Evolutionary conservation across 202 grass and related monocot species (phyloP).

Genomic region (Carex sylvatica): DNA sequence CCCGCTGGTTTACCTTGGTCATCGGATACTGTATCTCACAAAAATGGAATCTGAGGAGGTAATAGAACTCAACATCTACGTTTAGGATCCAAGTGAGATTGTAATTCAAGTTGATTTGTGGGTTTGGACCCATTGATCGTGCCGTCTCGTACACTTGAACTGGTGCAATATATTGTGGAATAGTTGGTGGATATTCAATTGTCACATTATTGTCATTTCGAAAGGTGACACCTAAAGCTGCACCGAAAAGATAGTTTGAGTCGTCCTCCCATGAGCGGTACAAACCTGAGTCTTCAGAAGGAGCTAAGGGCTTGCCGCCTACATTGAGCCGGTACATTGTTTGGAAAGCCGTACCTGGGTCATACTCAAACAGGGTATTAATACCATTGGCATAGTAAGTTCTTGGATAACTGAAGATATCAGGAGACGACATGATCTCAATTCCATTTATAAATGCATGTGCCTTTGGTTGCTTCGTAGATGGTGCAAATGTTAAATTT

Average conservation of each 20-base stretch:
- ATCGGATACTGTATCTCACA: slow-evolving; percentile 71
- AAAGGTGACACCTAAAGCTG: slow-evolving; percentile 42
- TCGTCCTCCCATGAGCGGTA: slow-evolving; percentile 51
- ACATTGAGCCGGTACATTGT: slow-evolving; percentile 81
- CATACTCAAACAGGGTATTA: background rate
- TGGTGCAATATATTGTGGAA: slow-evolving; percentile 43
- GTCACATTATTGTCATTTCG: slow-evolving; percentile 45
- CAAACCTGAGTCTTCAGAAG: slow-evolving; percentile 36
- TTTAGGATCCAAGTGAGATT: slow-evolving; percentile 75
- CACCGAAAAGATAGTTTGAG: slow-evolving; percentile 32
- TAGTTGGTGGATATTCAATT: slow-evolving; percentile 32
- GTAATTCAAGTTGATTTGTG: slow-evolving; percentile 58
- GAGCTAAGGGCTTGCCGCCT: slow-evolving; percentile 29
- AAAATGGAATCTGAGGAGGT: slow-evolving; percentile 65
- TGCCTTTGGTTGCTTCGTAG: slow-evolving; percentile 20
- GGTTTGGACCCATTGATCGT: slow-evolving; percentile 51
- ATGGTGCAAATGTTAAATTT: slow-evolving; percentile 58
- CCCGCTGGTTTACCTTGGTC: slow-evolving; percentile 39
- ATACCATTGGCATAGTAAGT: slow-evolving; percentile 26
- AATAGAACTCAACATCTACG: slow-evolving; percentile 58
- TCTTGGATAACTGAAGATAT: slow-evolving; percentile 6
- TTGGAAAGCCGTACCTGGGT: slow-evolving; percentile 46
- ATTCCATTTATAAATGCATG: slow-evolving; percentile 88
- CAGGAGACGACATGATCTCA: slow-evolving; percentile 51
- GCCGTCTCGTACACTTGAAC: slow-evolving; percentile 48